A percentile compares a stretch with the other conserved stretches of the same genome.
phyloP scores from a whole-genome alignment of 2,329 filamentous ascomycete species.

The Bisporella sp. region DNA sequence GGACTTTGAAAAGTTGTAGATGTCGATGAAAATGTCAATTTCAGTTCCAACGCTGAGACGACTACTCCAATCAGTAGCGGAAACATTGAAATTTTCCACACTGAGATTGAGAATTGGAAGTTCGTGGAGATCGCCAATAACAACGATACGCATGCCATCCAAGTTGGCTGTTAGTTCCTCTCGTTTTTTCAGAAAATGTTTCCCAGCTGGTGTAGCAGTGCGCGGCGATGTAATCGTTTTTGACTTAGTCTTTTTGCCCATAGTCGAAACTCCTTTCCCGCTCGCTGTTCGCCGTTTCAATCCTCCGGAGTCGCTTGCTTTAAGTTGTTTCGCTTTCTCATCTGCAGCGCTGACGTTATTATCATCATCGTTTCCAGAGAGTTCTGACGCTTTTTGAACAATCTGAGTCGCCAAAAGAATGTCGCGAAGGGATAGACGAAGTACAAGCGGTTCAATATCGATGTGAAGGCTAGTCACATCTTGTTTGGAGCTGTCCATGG shows the following conservation, averaged over 20 bases:
- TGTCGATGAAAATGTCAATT: conserved; percentile 91
- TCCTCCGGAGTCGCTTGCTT: conserved; percentile 20
- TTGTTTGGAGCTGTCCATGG: conserved; percentile 63
- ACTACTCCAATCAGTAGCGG: conserved; percentile 85
- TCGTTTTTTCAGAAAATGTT: conserved; percentile 37
- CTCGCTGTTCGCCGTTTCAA: conserved; percentile 51
- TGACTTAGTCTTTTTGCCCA: conserved; percentile 35
- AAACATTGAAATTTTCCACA: conserved; percentile 80
- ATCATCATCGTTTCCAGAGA: conserved; percentile 59
- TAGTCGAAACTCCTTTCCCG: conserved; percentile 46
- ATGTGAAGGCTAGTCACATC: conserved; percentile 74
- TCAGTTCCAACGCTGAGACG: conserved; percentile 79
- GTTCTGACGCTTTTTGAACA: conserved; percentile 79
- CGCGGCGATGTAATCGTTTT: conserved; percentile 26
- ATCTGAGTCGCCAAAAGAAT: conserved; percentile 93
- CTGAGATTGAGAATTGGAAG: conserved; percentile 91
- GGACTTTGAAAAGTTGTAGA: conserved; percentile 99
- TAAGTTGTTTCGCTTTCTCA: conserved; percentile 48
- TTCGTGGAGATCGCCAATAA: conserved; percentile 95
- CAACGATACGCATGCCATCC: conserved; percentile 81
- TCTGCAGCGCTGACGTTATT: conserved; percentile 35
- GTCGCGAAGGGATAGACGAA: conserved; percentile 86
- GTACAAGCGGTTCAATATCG: conserved; percentile 83
- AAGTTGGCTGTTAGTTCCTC: conserved; percentile 84
- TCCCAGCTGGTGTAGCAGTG: conserved; percentile 32